These are phyloP conservation scores for Panicum virgatum DNA, from an alignment of 202 grass and related monocot genomes.

Conservation along the genomic window DNA sequence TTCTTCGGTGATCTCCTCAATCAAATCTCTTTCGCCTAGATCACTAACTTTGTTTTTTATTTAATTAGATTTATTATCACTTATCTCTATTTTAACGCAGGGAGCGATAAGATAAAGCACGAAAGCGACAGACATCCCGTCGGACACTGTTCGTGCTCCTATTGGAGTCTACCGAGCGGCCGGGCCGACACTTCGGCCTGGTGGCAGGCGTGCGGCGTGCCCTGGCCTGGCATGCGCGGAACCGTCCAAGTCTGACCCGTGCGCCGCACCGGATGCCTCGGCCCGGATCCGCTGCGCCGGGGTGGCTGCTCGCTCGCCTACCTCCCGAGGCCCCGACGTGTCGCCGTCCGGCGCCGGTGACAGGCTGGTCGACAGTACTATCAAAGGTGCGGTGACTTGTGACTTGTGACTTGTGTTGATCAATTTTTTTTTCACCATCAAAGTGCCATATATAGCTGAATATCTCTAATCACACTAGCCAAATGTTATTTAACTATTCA, in stretches of 20 bases:
- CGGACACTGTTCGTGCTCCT: not conserved
- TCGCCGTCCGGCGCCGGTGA: not conserved
- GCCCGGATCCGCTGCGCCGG: not conserved
- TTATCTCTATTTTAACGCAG: not conserved
- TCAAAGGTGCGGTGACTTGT: too few relatives aligned
- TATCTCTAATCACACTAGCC: too few relatives aligned
- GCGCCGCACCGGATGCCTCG: not conserved
- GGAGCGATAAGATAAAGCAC: not conserved
- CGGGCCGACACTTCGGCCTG: not conserved
- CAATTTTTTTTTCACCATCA: too few relatives aligned
- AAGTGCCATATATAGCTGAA: too few relatives aligned
- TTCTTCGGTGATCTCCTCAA: not conserved
- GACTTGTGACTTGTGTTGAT: too few relatives aligned
- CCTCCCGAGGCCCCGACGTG: not conserved
- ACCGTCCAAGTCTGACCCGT: constrained; percentile 1
- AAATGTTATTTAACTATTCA: too few relatives aligned
- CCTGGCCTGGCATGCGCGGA: not conserved
- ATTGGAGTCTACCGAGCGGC: not conserved
- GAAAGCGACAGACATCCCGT: constrained; percentile 22
- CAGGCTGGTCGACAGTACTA: not conserved
- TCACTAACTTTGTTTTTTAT: not conserved
- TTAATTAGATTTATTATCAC: not conserved
- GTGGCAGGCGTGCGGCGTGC: not conserved
- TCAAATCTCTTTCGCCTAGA: not conserved
- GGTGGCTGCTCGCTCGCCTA: too few relatives aligned